Evolutionary conservation across 768 basidiomycete species (phyloP).

Genomic region (Tubosaeta brunneosetosa): DNA sequence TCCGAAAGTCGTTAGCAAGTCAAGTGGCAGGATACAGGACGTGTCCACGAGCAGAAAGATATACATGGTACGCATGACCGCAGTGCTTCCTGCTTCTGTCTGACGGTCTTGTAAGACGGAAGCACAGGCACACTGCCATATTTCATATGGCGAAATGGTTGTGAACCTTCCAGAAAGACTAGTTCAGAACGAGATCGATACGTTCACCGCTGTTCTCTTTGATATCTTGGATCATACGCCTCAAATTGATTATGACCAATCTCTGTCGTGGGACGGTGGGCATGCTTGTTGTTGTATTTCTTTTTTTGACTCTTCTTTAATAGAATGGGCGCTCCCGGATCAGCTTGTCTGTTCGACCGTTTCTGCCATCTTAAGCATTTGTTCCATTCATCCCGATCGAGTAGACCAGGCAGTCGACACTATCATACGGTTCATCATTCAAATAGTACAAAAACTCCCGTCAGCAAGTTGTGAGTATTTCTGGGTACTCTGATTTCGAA

Average conservation of each 20-base stretch:
- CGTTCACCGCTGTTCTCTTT: slow-evolving; percentile 54
- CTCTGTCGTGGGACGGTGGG: slow-evolving; percentile 76
- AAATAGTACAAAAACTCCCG: slow-evolving; percentile 53
- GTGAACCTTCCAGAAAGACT: slow-evolving; percentile 55
- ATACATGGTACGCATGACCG: slow-evolving; percentile 51
- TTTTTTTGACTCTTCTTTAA: neutral
- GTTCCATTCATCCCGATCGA: slow-evolving; percentile 48
- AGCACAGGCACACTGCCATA: slow-evolving; percentile 71
- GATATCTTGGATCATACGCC: slow-evolving; percentile 71
- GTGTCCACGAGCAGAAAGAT: slow-evolving; percentile 24
- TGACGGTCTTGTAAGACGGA: slow-evolving; percentile 45
- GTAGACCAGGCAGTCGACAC: slow-evolving; percentile 49
- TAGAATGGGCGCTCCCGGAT: slow-evolving; percentile 86
- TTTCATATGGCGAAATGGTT: slow-evolving; percentile 78
- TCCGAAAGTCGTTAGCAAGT: slow-evolving; percentile 12
- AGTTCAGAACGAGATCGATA: slow-evolving; percentile 47
- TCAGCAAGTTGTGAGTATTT: slow-evolving; percentile 47
- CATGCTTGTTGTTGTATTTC: neutral
- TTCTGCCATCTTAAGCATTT: slow-evolving; percentile 67
- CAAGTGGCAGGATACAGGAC: slow-evolving; percentile 21
- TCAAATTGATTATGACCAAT: slow-evolving; percentile 70
- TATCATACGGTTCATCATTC: slow-evolving; percentile 56
- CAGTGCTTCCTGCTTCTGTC: neutral
- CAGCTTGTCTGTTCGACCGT: slow-evolving; percentile 78
- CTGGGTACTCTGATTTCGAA: neutral